phyloP scores from a whole-genome alignment of 306 rosid genomes.

The barrel medic (Medicago truncatula) region DNA sequence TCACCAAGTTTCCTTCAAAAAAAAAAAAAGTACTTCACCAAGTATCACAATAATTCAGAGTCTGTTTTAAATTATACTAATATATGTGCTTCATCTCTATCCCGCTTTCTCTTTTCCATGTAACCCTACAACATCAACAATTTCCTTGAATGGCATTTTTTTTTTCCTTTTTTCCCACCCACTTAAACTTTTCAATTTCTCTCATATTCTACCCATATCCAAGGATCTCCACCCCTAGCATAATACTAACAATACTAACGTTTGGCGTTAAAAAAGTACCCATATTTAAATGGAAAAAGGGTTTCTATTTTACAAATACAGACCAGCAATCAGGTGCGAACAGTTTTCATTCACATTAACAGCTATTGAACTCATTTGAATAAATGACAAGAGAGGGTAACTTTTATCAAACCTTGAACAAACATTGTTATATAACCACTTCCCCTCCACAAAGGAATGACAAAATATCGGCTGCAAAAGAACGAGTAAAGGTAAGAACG shows the following conservation, averaged over 20 bases:
- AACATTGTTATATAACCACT: conserved; percentile 89
- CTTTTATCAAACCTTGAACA: conserved; percentile 72
- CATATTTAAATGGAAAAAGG: not conserved
- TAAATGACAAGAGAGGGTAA: conserved; percentile 41
- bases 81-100: not conserved
- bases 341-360: conserved; percentile 2
- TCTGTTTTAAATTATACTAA: not conserved
- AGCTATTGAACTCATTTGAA: not conserved
- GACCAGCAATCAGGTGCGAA: conserved; percentile 5
- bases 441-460: conserved; percentile 90
- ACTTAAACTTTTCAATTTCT: conserved; percentile 30
- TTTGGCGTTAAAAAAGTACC: not conserved
- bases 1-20: not conserved
- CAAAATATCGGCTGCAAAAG: conserved; percentile 82
- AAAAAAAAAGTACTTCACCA: not conserved
- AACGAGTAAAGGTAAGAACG: conserved; percentile 34
- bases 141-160: not conserved
- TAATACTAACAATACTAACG: not conserved
- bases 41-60: not conserved
- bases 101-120: not conserved
- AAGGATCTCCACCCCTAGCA: not conserved
- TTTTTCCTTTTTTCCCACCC: not conserved
- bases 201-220: not conserved
- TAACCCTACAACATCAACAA: not conserved
- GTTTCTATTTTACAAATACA: conserved; percentile 20